Conservation (phyloP, 345 rosid genomes). For the Orychophragmus violaceus region DNA sequence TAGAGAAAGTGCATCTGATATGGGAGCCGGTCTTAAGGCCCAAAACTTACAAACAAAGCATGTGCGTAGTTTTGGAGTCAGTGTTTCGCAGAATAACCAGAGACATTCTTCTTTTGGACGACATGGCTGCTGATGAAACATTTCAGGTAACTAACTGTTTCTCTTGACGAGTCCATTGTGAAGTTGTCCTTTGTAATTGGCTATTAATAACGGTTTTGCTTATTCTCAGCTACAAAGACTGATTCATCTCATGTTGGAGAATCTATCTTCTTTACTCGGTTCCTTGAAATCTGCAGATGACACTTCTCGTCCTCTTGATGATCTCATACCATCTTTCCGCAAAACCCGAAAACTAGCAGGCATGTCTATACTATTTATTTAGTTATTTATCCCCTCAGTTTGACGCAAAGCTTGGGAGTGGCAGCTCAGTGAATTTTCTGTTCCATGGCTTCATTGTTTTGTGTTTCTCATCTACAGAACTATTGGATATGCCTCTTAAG, state of each 20-base stretch:
- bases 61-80: slow-evolving; percentile 72
- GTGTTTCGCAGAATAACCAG: slow-evolving; percentile 64
- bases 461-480: slow-evolving; percentile 37
- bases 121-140: slow-evolving; percentile 98
- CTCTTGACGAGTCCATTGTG: neutral
- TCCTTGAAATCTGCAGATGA: slow-evolving; percentile 46
- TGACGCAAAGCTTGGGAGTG: neutral
- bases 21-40: slow-evolving; percentile 88
- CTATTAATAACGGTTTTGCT: slow-evolving; percentile 1
- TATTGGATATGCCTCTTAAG: slow-evolving; percentile 84
- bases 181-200: neutral
- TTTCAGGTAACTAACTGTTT: slow-evolving; percentile 53
- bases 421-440: neutral
- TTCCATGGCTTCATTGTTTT: neutral
- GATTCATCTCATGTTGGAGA: slow-evolving; percentile 70
- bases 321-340: slow-evolving; percentile 62
- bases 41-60: slow-evolving; percentile 72
- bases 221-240: slow-evolving; percentile 74
- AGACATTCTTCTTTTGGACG: slow-evolving; percentile 84
- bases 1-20: slow-evolving; percentile 87
- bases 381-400: neutral
- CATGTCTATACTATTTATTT: slow-evolving; percentile 22
- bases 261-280: slow-evolving; percentile 51
- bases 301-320: slow-evolving; percentile 37
- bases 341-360: slow-evolving; percentile 90